Conservation (phyloP, 2,329 filamentous ascomycete genomes). For the Neopestalotiopsis sp. region DNA sequence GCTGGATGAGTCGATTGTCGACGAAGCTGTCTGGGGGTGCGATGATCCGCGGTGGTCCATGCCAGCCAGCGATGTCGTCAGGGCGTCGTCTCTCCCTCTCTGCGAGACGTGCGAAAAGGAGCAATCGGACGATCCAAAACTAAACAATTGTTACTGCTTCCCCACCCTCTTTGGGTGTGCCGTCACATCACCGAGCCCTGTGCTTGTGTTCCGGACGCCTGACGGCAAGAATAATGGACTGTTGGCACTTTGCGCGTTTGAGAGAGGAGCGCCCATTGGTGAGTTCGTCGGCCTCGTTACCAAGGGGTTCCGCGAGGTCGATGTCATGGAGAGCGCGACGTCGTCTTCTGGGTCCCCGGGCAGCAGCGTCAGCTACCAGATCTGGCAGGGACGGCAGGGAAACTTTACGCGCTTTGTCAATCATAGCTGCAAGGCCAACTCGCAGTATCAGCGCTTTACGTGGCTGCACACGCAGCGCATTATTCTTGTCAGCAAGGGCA, state of each 20-base stretch:
- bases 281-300: slow-evolving; percentile 62
- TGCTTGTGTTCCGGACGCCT: slow-evolving; percentile 57
- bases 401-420: slow-evolving; percentile 66
- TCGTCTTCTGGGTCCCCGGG: slow-evolving; percentile 20
- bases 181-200: slow-evolving; percentile 42
- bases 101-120: slow-evolving; percentile 51
- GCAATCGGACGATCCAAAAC: slow-evolving; percentile 54
- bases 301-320: slow-evolving; percentile 53
- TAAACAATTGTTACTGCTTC: slow-evolving; percentile 58
- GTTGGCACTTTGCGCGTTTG: slow-evolving; percentile 50
- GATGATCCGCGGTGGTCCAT: slow-evolving; percentile 53
- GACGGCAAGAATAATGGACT: slow-evolving; percentile 61
- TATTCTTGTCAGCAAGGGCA: slow-evolving; percentile 59
- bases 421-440: slow-evolving; percentile 62
- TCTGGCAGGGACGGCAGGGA: slow-evolving; percentile 60
- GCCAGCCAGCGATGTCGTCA: slow-evolving; percentile 30
- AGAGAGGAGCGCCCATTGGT: slow-evolving; percentile 56
- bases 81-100: slow-evolving; percentile 29
- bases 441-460: slow-evolving; percentile 60
- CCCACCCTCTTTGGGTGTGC: slow-evolving; percentile 54
- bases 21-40: slow-evolving; percentile 51
- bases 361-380: slow-evolving; percentile 49
- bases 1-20: slow-evolving; percentile 54
- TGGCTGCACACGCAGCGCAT: slow-evolving; percentile 61
- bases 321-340: slow-evolving; percentile 58